Percentiles rank a stretch among this genome's conserved stretches.
Conservation (phyloP, 2,329 filamentous ascomycete species). For the Cladophialophora psammophila region DNA sequence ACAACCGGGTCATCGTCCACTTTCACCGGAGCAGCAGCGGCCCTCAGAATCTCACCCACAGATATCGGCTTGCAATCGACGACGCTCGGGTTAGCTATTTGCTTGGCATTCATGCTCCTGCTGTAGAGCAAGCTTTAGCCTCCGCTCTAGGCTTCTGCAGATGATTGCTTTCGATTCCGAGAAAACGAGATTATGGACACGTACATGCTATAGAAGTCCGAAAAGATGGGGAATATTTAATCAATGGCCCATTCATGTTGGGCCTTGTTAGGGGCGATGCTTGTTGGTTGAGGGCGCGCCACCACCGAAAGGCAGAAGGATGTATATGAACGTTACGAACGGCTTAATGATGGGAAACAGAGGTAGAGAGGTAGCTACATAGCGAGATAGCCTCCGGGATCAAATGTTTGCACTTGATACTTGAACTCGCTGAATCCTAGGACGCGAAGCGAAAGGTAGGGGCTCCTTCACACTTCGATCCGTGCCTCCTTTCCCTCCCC, state of each 20-base stretch:
- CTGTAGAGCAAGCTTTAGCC: not conserved
- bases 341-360: too few species aligned
- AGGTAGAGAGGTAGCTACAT: too few species aligned
- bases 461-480: too few species aligned
- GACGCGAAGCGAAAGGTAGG: too few species aligned
- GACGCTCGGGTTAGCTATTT: conserved; percentile 9
- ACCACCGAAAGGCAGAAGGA: too few species aligned
- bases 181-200: conserved; percentile 3
- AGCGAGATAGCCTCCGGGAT: too few species aligned
- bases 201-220: conserved; percentile 11
- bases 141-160: not conserved
- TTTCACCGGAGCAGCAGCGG: conserved; percentile 22
- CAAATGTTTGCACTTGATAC: too few species aligned
- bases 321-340: too few species aligned
- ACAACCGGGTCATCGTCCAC: conserved; percentile 12
- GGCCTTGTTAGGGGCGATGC: not conserved
- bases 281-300: not conserved
- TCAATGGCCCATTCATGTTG: not conserved
- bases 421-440: too few species aligned
- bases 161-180: conserved; percentile 9
- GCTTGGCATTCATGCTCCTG: not conserved
- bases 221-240: not conserved
- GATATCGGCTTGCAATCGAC: not conserved
- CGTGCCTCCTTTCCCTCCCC: too few species aligned
- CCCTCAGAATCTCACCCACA: conserved; percentile 5